These are phyloP conservation scores for Penicillium steckii DNA, from an alignment of 495 filamentous ascomycete species.

Conservation along the genomic window DNA sequence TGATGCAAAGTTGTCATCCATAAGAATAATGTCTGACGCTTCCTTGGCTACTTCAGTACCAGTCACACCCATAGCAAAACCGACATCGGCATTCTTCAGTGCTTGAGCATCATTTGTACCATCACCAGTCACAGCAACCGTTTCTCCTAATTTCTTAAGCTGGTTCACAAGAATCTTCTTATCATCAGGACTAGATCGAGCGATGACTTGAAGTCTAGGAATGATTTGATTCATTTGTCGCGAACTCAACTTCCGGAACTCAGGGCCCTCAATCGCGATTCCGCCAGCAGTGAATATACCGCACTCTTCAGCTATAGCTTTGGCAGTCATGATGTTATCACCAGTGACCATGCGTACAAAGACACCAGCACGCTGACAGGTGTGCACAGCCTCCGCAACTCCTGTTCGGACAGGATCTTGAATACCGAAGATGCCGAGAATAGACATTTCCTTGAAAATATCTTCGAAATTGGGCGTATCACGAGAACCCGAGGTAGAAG, in stretches of 20 bases:
- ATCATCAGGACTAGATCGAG: conserved; percentile 80
- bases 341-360: conserved; percentile 90
- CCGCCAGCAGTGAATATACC: conserved; percentile 76
- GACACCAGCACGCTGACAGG: conserved; percentile 76
- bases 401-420: conserved; percentile 82
- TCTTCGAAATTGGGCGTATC: conserved; percentile 75
- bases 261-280: conserved; percentile 78
- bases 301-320: conserved; percentile 80
- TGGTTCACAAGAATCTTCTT: conserved; percentile 77
- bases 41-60: conserved; percentile 93
- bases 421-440: conserved; percentile 80
- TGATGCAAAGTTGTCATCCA: conserved; percentile 91
- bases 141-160: conserved; percentile 83
- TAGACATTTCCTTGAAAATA: conserved; percentile 74
- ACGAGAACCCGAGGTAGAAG: conserved; percentile 61
- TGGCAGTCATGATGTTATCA: conserved; percentile 82
- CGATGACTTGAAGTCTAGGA: conserved; percentile 78
- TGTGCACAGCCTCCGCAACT: conserved; percentile 71
- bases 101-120: conserved; percentile 92
- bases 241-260: conserved; percentile 68
- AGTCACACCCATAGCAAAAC: conserved; percentile 89
- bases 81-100: conserved; percentile 82
- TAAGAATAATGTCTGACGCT: conserved; percentile 88
- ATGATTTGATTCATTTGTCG: conserved; percentile 68
- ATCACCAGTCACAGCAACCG: conserved; percentile 90